These are phyloP conservation scores for Leccinum holopus DNA, from an alignment of 1,284 basidiomycete genomes.

Conservation along the genomic window DNA sequence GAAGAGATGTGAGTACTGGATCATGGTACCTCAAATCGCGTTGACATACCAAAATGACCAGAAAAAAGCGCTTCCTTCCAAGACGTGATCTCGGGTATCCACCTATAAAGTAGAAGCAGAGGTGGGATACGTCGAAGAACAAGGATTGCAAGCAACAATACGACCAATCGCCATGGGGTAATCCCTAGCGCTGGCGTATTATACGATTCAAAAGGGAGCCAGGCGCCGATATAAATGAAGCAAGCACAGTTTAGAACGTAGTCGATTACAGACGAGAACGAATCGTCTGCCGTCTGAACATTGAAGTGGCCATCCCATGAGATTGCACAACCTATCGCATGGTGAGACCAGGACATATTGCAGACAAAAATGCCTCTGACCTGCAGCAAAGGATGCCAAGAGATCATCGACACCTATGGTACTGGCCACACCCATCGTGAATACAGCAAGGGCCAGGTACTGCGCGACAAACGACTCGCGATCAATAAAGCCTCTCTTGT, in stretches of 20 bases:
- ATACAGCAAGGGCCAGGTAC: conserved; percentile 81
- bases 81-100: conserved; percentile 80
- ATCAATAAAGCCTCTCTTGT: conserved; percentile 78
- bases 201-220: conserved; percentile 78
- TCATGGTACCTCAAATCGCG: neutral
- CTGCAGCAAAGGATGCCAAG: conserved; percentile 90
- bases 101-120: conserved; percentile 72
- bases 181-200: conserved; percentile 63
- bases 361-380: conserved; percentile 36
- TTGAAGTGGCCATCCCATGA: conserved; percentile 96
- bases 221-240: conserved; percentile 91
- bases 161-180: conserved; percentile 68
- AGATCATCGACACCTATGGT: conserved; percentile 85
- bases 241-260: conserved; percentile 80
- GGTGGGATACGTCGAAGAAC: conserved; percentile 75
- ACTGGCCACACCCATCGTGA: conserved; percentile 77
- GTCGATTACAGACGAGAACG: conserved; percentile 90
- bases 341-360: neutral
- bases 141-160: conserved; percentile 68
- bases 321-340: conserved; percentile 67
- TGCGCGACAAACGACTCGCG: conserved; percentile 91
- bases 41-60: conserved; percentile 76
- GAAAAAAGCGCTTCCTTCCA: conserved; percentile 81
- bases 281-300: conserved; percentile 76
- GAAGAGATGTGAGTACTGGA: conserved; percentile 4